Evolutionary conservation across 345 rosid genomes (phyloP).

Genomic region (Excoecaria cochinchinensis): DNA sequence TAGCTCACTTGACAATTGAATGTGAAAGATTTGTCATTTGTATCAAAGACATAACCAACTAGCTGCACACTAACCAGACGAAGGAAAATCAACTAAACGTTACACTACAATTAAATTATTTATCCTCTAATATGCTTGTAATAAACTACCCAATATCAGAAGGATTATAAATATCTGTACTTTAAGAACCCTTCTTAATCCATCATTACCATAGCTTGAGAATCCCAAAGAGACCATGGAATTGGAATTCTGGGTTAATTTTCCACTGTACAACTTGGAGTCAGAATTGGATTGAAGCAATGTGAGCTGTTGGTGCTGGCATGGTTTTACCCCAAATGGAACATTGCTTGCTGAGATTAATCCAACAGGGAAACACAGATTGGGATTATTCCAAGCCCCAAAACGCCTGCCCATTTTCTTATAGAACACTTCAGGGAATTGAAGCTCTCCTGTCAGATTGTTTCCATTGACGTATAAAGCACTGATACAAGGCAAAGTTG

Average conservation of each 20-base stretch:
- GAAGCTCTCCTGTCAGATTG: slow-evolving; percentile 76
- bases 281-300: slow-evolving; percentile 33
- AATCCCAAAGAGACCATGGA: slow-evolving; percentile 40
- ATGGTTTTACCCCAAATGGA: slow-evolving; percentile 71
- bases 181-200: slow-evolving; percentile 22
- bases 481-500: slow-evolving; percentile 56
- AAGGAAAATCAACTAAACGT: not conserved
- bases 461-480: slow-evolving; percentile 74
- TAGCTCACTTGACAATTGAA: not conserved
- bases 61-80: not conserved
- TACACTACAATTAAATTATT: slow-evolving; percentile 15
- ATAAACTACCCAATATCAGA: slow-evolving; percentile 21
- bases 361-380: slow-evolving; percentile 56
- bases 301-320: slow-evolving; percentile 39
- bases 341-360: slow-evolving; percentile 34
- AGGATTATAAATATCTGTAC: slow-evolving; percentile 15
- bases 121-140: not conserved
- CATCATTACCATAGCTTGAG: slow-evolving; percentile 32
- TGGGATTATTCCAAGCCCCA: slow-evolving; percentile 85
- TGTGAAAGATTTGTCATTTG: slow-evolving; percentile 18
- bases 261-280: slow-evolving; percentile 31
- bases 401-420: slow-evolving; percentile 74
- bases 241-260: slow-evolving; percentile 29
- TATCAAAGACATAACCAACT: not conserved
- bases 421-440: slow-evolving; percentile 55